Conservation (phyloP, 1,284 basidiomycete genomes). For the Austroboletus novae-zelandiae region DNA sequence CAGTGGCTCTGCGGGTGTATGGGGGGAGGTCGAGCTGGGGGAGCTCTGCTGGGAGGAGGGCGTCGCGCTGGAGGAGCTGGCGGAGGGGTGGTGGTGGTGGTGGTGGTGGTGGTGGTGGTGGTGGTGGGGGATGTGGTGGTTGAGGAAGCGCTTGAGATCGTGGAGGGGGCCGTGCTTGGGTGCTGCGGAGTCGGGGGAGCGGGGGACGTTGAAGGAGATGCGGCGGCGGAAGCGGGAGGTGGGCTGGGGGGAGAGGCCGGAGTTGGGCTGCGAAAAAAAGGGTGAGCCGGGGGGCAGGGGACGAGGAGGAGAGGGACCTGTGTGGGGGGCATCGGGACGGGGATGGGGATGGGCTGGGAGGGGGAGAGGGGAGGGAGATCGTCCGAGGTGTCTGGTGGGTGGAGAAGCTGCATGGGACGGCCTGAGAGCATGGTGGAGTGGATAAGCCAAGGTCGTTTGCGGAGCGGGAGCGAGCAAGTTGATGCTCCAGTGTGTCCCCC, state of each 20-base stretch:
- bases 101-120: constrained; percentile 42
- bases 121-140: constrained; percentile 79
- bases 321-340: background rate
- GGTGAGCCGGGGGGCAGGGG: background rate
- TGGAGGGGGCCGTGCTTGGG: constrained; percentile 69
- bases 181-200: constrained; percentile 16
- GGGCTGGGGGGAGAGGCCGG: constrained; percentile 12
- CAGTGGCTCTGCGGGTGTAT: constrained; percentile 38
- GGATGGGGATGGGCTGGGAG: constrained; percentile 5
- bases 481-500: background rate
- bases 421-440: constrained; percentile 42
- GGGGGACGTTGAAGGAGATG: constrained; percentile 18
- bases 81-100: constrained; percentile 29
- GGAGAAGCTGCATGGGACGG: constrained; percentile 38
- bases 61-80: constrained; percentile 8
- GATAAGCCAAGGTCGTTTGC: background rate
- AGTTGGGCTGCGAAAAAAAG: background rate
- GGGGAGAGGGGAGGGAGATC: background rate
- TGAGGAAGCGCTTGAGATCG: constrained; percentile 90
- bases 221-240: constrained; percentile 22
- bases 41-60: constrained; percentile 23
- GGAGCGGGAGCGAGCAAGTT: background rate
- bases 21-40: constrained; percentile 25
- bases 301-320: background rate
- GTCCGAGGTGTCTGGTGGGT: background rate